Conservation (phyloP, 1,139 yeast genomes). For the Meyerozyma smithsonii region DNA sequence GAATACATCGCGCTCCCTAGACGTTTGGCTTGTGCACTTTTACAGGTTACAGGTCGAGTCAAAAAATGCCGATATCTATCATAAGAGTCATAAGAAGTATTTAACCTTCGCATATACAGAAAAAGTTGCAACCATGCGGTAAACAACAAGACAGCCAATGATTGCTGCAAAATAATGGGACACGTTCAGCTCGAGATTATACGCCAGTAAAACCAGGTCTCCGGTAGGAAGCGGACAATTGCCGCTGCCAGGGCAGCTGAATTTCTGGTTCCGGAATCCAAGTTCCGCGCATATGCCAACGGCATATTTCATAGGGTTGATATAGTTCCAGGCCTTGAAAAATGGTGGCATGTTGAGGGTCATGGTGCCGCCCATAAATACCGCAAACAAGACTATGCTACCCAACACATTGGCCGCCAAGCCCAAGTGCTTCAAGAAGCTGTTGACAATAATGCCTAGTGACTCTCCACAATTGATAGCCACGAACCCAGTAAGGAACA, state of each 20-base stretch:
- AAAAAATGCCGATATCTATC: neutral
- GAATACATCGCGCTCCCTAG: too few species aligned
- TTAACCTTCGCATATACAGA: conserved; percentile 14
- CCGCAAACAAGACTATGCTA: conserved; percentile 16
- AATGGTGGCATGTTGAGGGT: conserved; percentile 22
- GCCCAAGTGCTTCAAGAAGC: conserved; percentile 20
- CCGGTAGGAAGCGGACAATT: conserved; percentile 34
- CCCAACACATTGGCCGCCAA: conserved; percentile 20
- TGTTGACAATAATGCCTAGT: conserved; percentile 19
- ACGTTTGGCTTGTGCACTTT: too few species aligned
- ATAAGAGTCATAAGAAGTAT: conserved; percentile 9
- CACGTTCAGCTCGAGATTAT: conserved; percentile 25
- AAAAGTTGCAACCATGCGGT: conserved; percentile 16
- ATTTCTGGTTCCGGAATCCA: conserved; percentile 29
- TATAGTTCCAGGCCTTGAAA: conserved; percentile 20
- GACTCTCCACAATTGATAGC: conserved; percentile 21
- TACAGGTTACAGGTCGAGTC: too few species aligned
- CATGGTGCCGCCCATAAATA: conserved; percentile 27
- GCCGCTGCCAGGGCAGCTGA: conserved; percentile 22
- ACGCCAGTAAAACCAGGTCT: conserved; percentile 28
- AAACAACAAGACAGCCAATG: conserved; percentile 16
- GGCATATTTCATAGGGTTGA: conserved; percentile 21
- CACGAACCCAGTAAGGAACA: conserved; percentile 15
- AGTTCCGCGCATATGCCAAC: conserved; percentile 31
- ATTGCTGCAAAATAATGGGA: conserved; percentile 23